These are phyloP conservation scores for Chlamydomonas incerta DNA, from an alignment of 139 green algal species.

Conservation along the genomic window DNA sequence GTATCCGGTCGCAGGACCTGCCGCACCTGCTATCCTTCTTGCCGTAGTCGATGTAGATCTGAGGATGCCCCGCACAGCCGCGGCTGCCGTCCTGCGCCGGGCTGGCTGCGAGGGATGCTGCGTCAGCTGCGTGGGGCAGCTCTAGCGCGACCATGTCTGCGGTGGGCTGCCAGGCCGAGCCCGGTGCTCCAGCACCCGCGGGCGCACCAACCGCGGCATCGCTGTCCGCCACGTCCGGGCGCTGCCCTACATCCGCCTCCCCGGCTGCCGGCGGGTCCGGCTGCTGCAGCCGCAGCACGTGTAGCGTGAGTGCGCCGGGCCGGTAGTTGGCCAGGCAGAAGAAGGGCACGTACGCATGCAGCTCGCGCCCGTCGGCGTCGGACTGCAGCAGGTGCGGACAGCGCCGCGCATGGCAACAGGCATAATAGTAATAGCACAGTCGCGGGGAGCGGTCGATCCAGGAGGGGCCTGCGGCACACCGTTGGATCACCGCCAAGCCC, in stretches of 20 bases:
- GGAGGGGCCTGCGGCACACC: not conserved
- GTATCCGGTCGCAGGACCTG: too few relatives aligned
- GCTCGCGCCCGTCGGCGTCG: not conserved
- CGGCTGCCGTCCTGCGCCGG: not conserved
- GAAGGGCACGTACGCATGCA: slow-evolving; percentile 50
- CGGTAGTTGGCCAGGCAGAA: slow-evolving; percentile 60
- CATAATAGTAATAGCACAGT: too few relatives aligned
- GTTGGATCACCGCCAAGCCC: not conserved
- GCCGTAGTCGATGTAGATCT: slow-evolving; percentile 55
- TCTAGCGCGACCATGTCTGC: not conserved
- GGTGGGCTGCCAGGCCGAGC: not conserved
- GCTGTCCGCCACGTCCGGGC: not conserved
- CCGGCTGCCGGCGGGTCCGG: not conserved
- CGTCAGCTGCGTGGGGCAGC: not conserved
- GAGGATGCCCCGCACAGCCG: not conserved
- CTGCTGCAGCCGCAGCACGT: not conserved
- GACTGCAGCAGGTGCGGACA: slow-evolving; percentile 19
- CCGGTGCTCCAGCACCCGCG: not conserved
- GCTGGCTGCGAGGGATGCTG: not conserved
- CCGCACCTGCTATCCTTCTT: slow-evolving; percentile 56
- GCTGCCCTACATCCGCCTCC: not conserved
- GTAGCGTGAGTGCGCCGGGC: slow-evolving; percentile 13
- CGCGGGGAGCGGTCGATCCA: not conserved
- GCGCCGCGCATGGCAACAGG: too few relatives aligned
- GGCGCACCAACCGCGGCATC: not conserved